Base-by-base conservation (phyloP, 352 stramenopile genomes). In the Globisporangium iwayamae region DNA sequence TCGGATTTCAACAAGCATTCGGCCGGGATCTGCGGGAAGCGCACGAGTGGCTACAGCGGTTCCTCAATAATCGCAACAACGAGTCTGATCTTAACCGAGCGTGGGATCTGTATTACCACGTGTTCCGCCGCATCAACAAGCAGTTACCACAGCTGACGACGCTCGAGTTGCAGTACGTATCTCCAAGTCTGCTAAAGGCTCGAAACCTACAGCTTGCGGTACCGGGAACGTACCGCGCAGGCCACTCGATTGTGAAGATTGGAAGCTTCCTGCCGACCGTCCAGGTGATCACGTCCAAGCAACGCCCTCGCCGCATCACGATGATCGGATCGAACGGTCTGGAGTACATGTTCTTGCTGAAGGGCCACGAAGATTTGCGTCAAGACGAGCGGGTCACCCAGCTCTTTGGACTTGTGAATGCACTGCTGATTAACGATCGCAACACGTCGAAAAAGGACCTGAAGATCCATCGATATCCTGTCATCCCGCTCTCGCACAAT, bases 301-400 rank as follows among this genome's bases (percentile, higher is more conserved):
- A 99, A 71, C 85, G 97, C 32, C 98, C 98, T 41, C 86, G 98
- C 2, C 79, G 81, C 62, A 98, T 99, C 28, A 97, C 86, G 13
- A 96, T 99, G 36, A 70, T 91, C 10, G 98, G 97, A 20, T 98
- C 93, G 59, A 97, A 99, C 75, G 97, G 97, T 0, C 82, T 98
- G 46, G 91, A 99, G 70, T 99, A 99, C 85, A 91, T 98, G 64
- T 99, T 99, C 69, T 76, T 99, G 52, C 84, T 99, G 1, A 99
- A 99, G 78, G 98, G 97, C 16, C 96, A 99, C 71, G 98, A 99
- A 76, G 98, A 99, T 83, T 73, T 99, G 53, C 79, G 98, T 20
- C 97, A 99, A 78, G 98, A 99, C 71, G 98, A 99, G 75, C 85
- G 97, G 25, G 97, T 99, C 43, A 99, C 99, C 86, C 98, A 99